Percentiles rank a stretch among this genome's conserved stretches.
Conservation (phyloP, 257 asterid species). For the Fraxinus anomala region DNA sequence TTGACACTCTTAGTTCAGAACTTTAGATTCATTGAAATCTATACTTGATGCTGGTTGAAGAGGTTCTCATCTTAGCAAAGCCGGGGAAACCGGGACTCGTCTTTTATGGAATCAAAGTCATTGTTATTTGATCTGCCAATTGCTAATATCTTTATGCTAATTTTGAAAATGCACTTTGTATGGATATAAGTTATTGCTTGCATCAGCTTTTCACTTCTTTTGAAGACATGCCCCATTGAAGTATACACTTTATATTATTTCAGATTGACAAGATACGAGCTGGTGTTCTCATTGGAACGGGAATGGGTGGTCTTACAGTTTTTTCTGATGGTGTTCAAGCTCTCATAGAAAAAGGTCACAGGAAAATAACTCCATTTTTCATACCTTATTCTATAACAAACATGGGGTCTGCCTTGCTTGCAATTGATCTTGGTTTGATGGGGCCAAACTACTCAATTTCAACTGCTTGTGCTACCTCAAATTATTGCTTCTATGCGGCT, state of each 20-base stretch:
- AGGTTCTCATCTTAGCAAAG: neutral
- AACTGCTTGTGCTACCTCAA: constrained; percentile 97
- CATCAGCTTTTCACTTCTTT: neutral
- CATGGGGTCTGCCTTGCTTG: constrained; percentile 95
- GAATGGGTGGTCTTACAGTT: constrained; percentile 92
- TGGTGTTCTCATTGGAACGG: constrained; percentile 89
- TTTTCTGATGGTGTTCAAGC: constrained; percentile 89
- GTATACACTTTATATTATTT: constrained; percentile 15
- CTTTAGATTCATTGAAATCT: neutral
- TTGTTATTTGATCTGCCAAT: neutral
- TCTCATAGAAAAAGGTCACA: constrained; percentile 72
- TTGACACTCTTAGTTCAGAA: neutral
- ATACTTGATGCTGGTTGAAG: neutral
- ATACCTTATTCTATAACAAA: constrained; percentile 90
- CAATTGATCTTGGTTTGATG: constrained; percentile 88
- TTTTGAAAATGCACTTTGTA: neutral
- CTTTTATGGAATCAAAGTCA: neutral
- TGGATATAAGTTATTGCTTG: neutral
- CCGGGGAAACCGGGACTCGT: neutral
- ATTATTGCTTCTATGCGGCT: constrained; percentile 89
- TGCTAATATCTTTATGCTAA: neutral
- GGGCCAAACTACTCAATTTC: constrained; percentile 95
- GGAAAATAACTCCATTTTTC: constrained; percentile 89
- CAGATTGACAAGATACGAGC: constrained; percentile 88
- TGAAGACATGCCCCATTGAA: constrained; percentile 13